Evolutionary conservation across 1,284 basidiomycete species (phyloP), one percentile per base, ranked within the genome.

Genomic region (Uromyces viciae-fabae): DNA sequence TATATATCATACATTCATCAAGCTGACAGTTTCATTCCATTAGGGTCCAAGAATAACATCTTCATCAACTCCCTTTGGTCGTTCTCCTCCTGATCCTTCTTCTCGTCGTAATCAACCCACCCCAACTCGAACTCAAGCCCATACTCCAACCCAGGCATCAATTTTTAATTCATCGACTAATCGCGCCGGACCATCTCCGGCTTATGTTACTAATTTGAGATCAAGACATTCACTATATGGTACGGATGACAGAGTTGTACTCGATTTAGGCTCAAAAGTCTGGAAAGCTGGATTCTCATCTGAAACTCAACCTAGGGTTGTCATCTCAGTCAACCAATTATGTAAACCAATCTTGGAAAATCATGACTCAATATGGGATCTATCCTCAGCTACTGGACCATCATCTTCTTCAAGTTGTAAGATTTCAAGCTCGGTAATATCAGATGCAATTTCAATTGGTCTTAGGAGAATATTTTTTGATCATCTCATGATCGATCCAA

Each of bases 261-360:
- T 94, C 82, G 93, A 95, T 85, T 90, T 92, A 38, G 93, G 93
- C 62, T 93, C 92, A 68, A 89, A 90, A 72, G 89, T 94, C 81
- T 94, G 93, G 93, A 94, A 93, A 86, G 91, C 93, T 9, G 93
- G 94, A 1, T 94, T 94, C 87, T 93, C 92, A 85, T 93, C 93
- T 25, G 93, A 94, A 87, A 91, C 92, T n/a, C 88, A 89, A 81
- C 92, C 93, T 19, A 87, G 93, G 83, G 91, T 93, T 82, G 90
- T 94, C 33, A 91, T 93, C 85, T 83, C 82, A 68, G 42, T 84
- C 83, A 54, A 79, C 75, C n/a, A 76, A 66, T 68, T 83, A 81
- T 73, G 77, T 52, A 69, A 88, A 90, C 62, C 62, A n/a, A 66
- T 66, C 62, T 40, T 66, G 2, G 38, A n/a, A 19, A 66, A 42